Evolutionary conservation across 75 land plant species (phyloP), one percentile per base, ranked within the genome.

Genomic region (Pinus taeda): DNA sequence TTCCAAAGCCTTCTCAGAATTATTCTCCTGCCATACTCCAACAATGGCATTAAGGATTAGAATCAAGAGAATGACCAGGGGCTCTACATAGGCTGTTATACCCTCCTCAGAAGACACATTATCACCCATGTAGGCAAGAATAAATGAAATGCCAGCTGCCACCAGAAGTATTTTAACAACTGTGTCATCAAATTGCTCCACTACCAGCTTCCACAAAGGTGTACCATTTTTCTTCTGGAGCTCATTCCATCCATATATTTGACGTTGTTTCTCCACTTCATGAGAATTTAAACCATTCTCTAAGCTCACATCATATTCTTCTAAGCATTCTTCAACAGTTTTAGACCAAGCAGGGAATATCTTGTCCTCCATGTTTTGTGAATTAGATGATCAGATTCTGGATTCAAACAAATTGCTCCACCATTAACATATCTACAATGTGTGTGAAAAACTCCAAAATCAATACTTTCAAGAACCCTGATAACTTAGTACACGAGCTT

Each of bases 1-100:
- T 61, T 92, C 93, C 60, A 95, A 84, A 22, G 98, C 98, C 77
- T 80, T 90, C 74, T 95, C 98, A 21, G 98, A 95, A 80, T 95
- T 95, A 71, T 79, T 87, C 84, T 95, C 98, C 78, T 33, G 97
- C 95, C 95, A 92, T 37, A 92, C 93, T 56, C 33, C 33, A 33
- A 33, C 33, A 33, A 33, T 33, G 33, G 33, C 33, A 33, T 33
- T 33, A 33, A 33, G 33, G 33, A 33, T 33, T 33, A 94, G 83
- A 56, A 94, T 94, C 75, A 87, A 60, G 7, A 94, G 64, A 36
- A 95, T 92, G 18, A 95, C 95, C 21, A 95, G 75, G 2, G 98
- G 33, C 66, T 95, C 95, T 4, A 92, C 93, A 80, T 87, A 95
- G 64, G 89, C 95, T 39, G 86, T 83, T 21, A 87, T 64, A 55